A percentile compares a stretch with the other conserved stretches of the same genome.
Evolutionary conservation across 2,329 filamentous ascomycete genomes (phyloP).

Genomic region (Trichoderma breve): DNA sequence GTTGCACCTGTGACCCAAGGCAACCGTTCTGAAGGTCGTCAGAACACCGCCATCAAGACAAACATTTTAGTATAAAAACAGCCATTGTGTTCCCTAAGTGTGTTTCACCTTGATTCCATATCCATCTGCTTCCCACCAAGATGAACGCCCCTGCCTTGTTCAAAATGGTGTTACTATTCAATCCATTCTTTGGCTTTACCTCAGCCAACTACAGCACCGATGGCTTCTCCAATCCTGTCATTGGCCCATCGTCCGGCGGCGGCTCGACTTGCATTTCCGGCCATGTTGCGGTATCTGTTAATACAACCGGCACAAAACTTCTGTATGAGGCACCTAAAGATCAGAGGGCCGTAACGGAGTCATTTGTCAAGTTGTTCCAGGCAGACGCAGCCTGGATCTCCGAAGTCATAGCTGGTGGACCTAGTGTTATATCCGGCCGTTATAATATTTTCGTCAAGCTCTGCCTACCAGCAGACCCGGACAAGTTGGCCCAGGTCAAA

Average conservation of each 20-base stretch:
- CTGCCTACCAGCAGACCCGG: neutral
- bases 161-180: neutral
- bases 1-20: neutral
- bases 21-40: neutral
- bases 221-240: neutral
- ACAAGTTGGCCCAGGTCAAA: neutral
- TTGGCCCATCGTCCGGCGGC: neutral
- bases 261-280: conserved; percentile 9
- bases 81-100: neutral
- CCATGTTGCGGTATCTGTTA: neutral
- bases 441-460: conserved; percentile 1
- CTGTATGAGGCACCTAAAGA: neutral
- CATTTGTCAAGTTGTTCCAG: neutral
- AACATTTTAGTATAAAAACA: neutral
- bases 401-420: neutral
- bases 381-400: neutral
- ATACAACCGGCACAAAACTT: neutral
- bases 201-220: neutral
- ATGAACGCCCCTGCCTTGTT: neutral
- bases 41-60: neutral
- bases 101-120: neutral
- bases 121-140: neutral
- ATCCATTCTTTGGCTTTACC: neutral
- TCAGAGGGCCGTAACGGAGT: neutral
- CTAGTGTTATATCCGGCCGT: neutral